Conservation (phyloP, 345 rosid genomes). For the Viola odorata region DNA sequence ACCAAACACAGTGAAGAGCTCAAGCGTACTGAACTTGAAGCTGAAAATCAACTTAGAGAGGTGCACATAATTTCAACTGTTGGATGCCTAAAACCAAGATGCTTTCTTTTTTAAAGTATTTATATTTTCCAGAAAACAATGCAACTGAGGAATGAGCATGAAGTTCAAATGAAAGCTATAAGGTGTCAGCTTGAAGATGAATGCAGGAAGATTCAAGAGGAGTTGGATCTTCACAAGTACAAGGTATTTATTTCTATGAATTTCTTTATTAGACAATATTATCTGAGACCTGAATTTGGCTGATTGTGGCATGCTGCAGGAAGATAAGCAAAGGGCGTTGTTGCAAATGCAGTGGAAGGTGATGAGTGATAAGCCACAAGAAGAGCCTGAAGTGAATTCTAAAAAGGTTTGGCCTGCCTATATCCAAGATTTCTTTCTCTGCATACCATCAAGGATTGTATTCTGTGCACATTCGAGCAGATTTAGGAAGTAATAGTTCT, state of each 20-base stretch:
- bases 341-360: conserved; percentile 91
- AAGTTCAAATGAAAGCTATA: conserved; percentile 63
- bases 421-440: too few relatives aligned
- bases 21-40: conserved; percentile 54
- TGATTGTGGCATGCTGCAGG: conserved; percentile 36
- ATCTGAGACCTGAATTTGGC: conserved; percentile 1
- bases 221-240: conserved; percentile 64
- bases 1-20: conserved; percentile 55
- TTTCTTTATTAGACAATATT: conserved; percentile 10
- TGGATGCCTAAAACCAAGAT: background rate
- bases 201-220: conserved; percentile 57
- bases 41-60: conserved; percentile 71
- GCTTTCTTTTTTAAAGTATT: conserved; percentile 5
- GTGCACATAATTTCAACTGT: conserved; percentile 21
- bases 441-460: too few relatives aligned
- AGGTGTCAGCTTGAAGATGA: conserved; percentile 74
- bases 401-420: conserved; percentile 40
- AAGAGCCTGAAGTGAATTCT: conserved; percentile 73
- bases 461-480: too few relatives aligned
- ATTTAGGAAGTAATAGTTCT: background rate
- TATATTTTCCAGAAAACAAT: conserved; percentile 40
- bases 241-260: conserved; percentile 36
- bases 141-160: conserved; percentile 60
- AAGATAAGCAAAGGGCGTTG: conserved; percentile 78
- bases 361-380: conserved; percentile 73